phyloP scores from a whole-genome alignment of 805 yeast species.

The Metschnikowia continentalis region DNA sequence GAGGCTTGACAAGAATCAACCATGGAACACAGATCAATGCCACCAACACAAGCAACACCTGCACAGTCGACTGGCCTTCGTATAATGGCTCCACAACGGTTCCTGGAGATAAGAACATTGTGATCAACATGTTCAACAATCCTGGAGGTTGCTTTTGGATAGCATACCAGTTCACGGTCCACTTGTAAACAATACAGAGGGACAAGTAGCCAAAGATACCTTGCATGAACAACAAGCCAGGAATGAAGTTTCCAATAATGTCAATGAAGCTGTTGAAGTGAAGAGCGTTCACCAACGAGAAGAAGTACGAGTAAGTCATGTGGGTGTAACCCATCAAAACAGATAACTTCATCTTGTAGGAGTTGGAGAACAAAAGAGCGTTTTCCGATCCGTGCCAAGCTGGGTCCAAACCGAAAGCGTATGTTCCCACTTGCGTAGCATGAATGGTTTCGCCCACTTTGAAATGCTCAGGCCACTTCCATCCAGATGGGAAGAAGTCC shows the following conservation, averaged over 20 bases:
- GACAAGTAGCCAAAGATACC: constrained; percentile 92
- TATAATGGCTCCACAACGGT: constrained; percentile 74
- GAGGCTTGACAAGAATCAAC: constrained; percentile 80
- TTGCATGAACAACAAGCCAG: constrained; percentile 93
- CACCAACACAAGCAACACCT: constrained; percentile 62
- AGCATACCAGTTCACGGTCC: constrained; percentile 89
- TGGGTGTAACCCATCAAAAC: constrained; percentile 91
- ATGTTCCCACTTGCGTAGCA: constrained; percentile 65
- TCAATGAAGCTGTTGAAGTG: constrained; percentile 71
- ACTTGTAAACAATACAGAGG: constrained; percentile 82
- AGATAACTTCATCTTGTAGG: constrained; percentile 96
- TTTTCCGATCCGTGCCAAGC: constrained; percentile 98
- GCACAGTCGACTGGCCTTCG: constrained; percentile 74
- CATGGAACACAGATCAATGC: constrained; percentile 93
- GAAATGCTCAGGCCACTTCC: constrained; percentile 86
- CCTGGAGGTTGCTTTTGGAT: constrained; percentile 83
- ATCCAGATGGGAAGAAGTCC: constrained; percentile 83
- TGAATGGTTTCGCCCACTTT: constrained; percentile 63
- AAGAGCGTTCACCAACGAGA: constrained; percentile 76
- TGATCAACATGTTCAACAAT: constrained; percentile 87
- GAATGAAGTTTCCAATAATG: constrained; percentile 87
- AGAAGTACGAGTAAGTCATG: constrained; percentile 85
- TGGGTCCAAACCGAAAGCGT: constrained; percentile 84
- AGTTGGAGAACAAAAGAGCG: constrained; percentile 82
- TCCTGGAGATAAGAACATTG: constrained; percentile 95